phyloP scores from a whole-genome alignment of 169 alveolate genomes.

The Ichthyophthirius multifiliis region DNA sequence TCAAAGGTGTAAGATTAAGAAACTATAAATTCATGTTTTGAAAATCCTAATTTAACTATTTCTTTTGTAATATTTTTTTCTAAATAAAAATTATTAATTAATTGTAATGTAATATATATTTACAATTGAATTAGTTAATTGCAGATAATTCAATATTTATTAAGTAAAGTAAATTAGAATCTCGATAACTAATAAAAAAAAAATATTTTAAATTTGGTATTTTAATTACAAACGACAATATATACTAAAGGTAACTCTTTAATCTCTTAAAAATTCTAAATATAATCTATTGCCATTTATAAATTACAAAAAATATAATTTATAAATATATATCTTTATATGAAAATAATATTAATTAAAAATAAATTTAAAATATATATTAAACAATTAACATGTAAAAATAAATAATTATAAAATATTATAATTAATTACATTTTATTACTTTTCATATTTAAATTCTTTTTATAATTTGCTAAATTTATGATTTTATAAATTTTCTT shows the following conservation, averaged over 20 bases:
- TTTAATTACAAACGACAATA: neutral
- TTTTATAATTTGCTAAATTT: too few relatives aligned
- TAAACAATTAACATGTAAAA: too few relatives aligned
- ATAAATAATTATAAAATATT: too few relatives aligned
- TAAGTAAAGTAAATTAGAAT: neutral
- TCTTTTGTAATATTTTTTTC: neutral
- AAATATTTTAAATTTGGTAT: neutral
- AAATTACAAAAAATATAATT: too few relatives aligned
- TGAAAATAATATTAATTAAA: too few relatives aligned
- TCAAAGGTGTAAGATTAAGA: neutral
- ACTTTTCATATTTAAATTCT: too few relatives aligned
- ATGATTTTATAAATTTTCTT: too few relatives aligned
- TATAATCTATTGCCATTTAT: conserved; percentile 7
- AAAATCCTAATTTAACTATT: neutral
- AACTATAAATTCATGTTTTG: neutral
- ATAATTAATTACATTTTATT: too few relatives aligned
- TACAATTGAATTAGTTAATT: neutral
- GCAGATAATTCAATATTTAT: neutral
- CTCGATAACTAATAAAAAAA: neutral
- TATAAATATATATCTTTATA: too few relatives aligned
- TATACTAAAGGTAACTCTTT: neutral
- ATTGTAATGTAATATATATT: neutral
- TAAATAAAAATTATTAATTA: neutral
- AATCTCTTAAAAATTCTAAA: neutral
- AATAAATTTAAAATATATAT: too few relatives aligned